Evolutionary conservation across 2,329 filamentous ascomycete genomes (phyloP).

Genomic region (Cryphonectria japonica): DNA sequence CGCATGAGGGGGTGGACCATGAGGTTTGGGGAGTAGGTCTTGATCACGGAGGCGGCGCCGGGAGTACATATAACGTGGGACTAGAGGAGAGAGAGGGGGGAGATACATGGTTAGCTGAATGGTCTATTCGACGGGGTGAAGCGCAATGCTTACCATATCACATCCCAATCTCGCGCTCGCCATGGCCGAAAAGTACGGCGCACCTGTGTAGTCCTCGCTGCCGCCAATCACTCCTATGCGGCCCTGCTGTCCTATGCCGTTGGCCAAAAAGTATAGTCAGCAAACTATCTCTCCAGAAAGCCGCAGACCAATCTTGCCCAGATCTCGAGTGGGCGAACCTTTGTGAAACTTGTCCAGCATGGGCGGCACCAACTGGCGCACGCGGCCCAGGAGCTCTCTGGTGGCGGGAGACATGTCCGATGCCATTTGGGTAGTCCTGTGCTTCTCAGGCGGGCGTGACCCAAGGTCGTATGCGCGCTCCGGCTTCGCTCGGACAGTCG

Average conservation of each 20-base stretch:
- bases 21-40: slow-evolving; percentile 95
- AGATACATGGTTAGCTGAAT: background rate
- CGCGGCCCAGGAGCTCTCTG: slow-evolving; percentile 76
- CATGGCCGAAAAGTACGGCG: slow-evolving; percentile 98
- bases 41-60: slow-evolving; percentile 84
- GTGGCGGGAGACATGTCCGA: slow-evolving; percentile 69
- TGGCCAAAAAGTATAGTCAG: slow-evolving; percentile 21
- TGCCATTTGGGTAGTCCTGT: slow-evolving; percentile 18
- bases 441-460: background rate
- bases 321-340: slow-evolving; percentile 56
- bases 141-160: slow-evolving; percentile 70
- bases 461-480: background rate
- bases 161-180: slow-evolving; percentile 88
- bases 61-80: slow-evolving; percentile 96
- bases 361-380: slow-evolving; percentile 88
- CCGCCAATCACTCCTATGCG: slow-evolving; percentile 93
- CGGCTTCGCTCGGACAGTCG: no score
- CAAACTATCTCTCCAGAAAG: background rate
- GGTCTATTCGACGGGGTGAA: slow-evolving; percentile 1
- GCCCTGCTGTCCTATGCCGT: slow-evolving; percentile 76
- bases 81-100: slow-evolving; percentile 45
- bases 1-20: slow-evolving; percentile 99
- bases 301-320: background rate
- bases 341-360: slow-evolving; percentile 97
- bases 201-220: slow-evolving; percentile 94